Percentiles rank a stretch among this genome's conserved stretches.
These are phyloP conservation scores for Phlebiopsis flavidoalba DNA, from an alignment of 768 basidiomycete genomes.

Conservation along the genomic window DNA sequence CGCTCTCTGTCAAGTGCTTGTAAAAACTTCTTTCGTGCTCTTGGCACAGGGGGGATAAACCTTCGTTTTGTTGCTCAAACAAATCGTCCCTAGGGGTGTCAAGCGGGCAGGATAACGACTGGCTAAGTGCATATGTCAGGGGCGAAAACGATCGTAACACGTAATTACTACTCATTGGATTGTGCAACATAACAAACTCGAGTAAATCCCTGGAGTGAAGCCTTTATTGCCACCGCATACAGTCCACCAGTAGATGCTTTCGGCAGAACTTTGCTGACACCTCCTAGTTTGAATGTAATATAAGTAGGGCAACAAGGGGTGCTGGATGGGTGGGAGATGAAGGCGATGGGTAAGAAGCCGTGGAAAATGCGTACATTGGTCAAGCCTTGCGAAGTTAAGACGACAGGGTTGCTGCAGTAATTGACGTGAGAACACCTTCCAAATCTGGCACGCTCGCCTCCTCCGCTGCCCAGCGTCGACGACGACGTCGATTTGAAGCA, in stretches of 20 bases:
- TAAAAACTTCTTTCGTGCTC: conserved; percentile 32
- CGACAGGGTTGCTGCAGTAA: not conserved
- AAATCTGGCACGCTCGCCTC: not conserved
- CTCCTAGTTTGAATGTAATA: not conserved
- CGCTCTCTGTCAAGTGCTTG: conserved; percentile 33
- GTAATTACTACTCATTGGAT: not conserved
- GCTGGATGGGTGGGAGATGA: not conserved
- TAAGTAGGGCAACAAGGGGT: not conserved
- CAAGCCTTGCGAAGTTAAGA: not conserved
- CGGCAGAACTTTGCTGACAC: conserved; percentile 24
- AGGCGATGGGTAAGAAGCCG: not conserved
- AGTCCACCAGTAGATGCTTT: conserved; percentile 36
- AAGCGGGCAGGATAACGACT: not conserved
- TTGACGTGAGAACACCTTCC: not conserved
- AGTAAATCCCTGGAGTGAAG: conserved; percentile 57
- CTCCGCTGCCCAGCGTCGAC: not conserved
- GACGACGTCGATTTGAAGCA: not conserved
- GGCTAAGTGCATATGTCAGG: not conserved
- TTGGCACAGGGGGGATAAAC: conserved; percentile 52
- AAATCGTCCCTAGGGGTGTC: conserved; percentile 58
- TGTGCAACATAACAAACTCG: conserved; percentile 54
- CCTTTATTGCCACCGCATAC: conserved; percentile 77
- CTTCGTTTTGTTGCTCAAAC: conserved; percentile 62
- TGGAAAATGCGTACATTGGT: not conserved
- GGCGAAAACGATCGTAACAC: not conserved